Base-by-base conservation (phyloP, 2,329 filamentous ascomycete genomes). In the Knufia petricola region DNA sequence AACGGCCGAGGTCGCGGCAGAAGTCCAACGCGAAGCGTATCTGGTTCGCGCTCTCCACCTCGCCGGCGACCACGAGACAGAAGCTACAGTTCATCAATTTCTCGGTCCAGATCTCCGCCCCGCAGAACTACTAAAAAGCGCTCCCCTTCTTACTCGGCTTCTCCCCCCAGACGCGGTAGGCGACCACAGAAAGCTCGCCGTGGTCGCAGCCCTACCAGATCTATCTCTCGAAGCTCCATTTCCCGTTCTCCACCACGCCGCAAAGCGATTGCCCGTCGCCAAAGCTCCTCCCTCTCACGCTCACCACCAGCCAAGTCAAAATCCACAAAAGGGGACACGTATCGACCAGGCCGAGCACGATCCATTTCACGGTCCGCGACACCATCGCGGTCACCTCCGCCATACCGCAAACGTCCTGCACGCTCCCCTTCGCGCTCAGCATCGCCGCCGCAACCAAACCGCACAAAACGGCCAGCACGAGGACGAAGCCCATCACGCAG, bases 21-120 rank as follows among this genome's bases (percentile, higher is more conserved):
- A 37, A 56, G 49, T n/a, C 48, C 50, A 37, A 54, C 54, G 26
- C 50, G 50, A n/a, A 50, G 48, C 32, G 17, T 40, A 2, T 63
- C 61, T n/a, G 47, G 49, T 10, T 63, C 61, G 28, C 48, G 52
- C 44, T 60, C 61, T 10, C 59, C 59, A 20, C 55, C 59, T 26
- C 53, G 44, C 38, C 50, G 48, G 10, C 39, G 50, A 8, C 50
- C 50, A 45, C 52, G 52, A 19, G 47, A 39, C 20, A 53, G 55
- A 45, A 54, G 55, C 32, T 48, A 46, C 38, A 52, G 30, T 28
- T 38, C 41, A 3, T 57, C 54, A 2, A 8, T 49, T 20, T 57
- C 56, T 28, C 52, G 47, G 20, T 60, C 61, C 7, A 50, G 48
- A 26, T 37, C 42, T n/a, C 43, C 31, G 21, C 34, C 30, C 23